phyloP scores from a whole-genome alignment of 768 basidiomycete genomes.

The Royoungia palumana region DNA sequence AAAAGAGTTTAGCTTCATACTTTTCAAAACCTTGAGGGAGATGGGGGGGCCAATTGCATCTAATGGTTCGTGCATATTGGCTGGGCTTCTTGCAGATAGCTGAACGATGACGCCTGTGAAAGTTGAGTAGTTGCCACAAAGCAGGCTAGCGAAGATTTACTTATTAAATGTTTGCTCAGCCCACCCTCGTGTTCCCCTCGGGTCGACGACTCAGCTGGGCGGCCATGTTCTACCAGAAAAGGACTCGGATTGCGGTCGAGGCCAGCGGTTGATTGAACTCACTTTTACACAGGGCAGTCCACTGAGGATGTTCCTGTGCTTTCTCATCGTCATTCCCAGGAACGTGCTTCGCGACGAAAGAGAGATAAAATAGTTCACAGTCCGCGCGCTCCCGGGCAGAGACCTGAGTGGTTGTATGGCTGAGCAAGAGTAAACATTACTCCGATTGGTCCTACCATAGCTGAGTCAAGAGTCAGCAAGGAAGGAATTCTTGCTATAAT shows the following conservation, averaged over 20 bases:
- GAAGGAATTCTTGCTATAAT: constrained; percentile 66
- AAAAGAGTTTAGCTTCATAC: constrained; percentile 64
- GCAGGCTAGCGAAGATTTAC: constrained; percentile 34
- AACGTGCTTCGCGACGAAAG: constrained; percentile 51
- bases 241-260: constrained; percentile 1
- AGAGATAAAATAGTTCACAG: constrained; percentile 80
- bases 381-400: constrained; percentile 70
- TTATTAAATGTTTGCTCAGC: constrained; percentile 58
- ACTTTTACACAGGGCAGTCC: constrained; percentile 64
- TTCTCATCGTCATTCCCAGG: constrained; percentile 41
- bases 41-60: constrained; percentile 19
- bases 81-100: constrained; percentile 17
- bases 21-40: constrained; percentile 57
- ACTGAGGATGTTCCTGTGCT: constrained; percentile 56
- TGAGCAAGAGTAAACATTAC: constrained; percentile 10
- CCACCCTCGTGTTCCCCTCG: constrained; percentile 41
- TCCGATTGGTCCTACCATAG: constrained; percentile 43
- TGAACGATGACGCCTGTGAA: constrained; percentile 31
- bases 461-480: constrained; percentile 60
- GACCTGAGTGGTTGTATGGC: constrained; percentile 44
- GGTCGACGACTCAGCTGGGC: constrained; percentile 37
- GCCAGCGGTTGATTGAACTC: constrained; percentile 4
- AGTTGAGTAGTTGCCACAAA: constrained; percentile 5
- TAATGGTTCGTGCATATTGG: constrained; percentile 18
- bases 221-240: constrained; percentile 52